Conservation (phyloP, 495 filamentous ascomycete species). For the Bryoglossum gracile region DNA sequence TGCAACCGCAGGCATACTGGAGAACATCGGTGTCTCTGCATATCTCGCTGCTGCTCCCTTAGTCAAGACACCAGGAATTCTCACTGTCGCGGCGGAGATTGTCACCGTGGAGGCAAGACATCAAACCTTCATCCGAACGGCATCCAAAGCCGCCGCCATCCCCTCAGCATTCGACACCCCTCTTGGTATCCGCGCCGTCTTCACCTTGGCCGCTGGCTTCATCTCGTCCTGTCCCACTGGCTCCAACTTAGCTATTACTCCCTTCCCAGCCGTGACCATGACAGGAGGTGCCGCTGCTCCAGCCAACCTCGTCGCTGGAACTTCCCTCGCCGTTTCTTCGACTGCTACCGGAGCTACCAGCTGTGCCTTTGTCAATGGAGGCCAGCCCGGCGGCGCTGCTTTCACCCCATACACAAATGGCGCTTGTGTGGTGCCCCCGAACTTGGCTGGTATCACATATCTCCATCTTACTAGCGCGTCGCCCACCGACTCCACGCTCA, state of each 20-base stretch:
- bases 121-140: constrained; percentile 48
- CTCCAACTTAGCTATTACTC: constrained; percentile 47
- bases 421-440: constrained; percentile 31
- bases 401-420: constrained; percentile 46
- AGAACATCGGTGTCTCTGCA: constrained; percentile 50
- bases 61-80: constrained; percentile 43
- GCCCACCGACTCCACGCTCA: constrained; percentile 32
- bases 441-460: constrained; percentile 40
- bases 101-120: constrained; percentile 57
- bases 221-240: constrained; percentile 53
- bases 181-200: constrained; percentile 50
- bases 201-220: constrained; percentile 53
- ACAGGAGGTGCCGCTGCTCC: constrained; percentile 36
- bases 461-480: constrained; percentile 35
- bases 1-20: constrained; percentile 44
- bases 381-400: constrained; percentile 37
- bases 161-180: constrained; percentile 52
- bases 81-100: constrained; percentile 57
- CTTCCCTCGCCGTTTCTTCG: constrained; percentile 5
- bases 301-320: constrained; percentile 28
- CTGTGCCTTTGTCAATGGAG: constrained; percentile 12
- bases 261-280: constrained; percentile 42
- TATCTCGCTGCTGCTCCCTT: constrained; percentile 53
- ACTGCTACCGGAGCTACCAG: constrained; percentile 33
- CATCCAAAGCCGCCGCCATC: constrained; percentile 41